phyloP scores from a whole-genome alignment of 495 filamentous ascomycete genomes.

The Cladorrhinum samala region DNA sequence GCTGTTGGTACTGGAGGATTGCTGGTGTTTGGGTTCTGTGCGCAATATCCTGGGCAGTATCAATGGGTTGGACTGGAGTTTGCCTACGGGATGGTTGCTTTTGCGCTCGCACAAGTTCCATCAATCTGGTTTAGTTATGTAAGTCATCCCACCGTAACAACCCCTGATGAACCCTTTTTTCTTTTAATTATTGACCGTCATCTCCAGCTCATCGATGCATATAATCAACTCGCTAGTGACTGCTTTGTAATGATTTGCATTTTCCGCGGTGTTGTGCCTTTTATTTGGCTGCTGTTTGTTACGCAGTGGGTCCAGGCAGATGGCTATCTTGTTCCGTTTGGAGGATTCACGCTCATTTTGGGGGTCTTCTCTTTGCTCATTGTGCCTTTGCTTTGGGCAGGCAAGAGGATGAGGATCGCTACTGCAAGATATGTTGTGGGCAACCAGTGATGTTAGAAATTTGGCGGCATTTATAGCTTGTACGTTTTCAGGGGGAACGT shows the following conservation, averaged over 20 bases:
- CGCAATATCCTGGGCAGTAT: slow-evolving; percentile 12
- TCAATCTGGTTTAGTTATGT: slow-evolving; percentile 29
- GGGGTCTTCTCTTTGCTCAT: slow-evolving; percentile 21
- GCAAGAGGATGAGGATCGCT: slow-evolving; percentile 28
- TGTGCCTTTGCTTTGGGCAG: slow-evolving; percentile 20
- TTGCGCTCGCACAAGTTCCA: slow-evolving; percentile 27
- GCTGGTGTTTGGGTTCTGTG: slow-evolving; percentile 29
- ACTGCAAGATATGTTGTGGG: slow-evolving; percentile 23
- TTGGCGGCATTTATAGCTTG: no score
- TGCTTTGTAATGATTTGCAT: slow-evolving; percentile 31
- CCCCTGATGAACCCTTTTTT: not conserved
- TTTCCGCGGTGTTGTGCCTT: slow-evolving; percentile 24
- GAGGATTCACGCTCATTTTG: slow-evolving; percentile 22
- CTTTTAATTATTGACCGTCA: no score
- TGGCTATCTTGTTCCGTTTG: slow-evolving; percentile 25
- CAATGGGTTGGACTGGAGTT: slow-evolving; percentile 28
- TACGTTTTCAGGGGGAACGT: not conserved
- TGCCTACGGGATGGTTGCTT: slow-evolving; percentile 26
- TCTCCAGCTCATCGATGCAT: slow-evolving; percentile 30
- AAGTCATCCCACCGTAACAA: slow-evolving; percentile 6
- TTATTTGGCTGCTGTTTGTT: slow-evolving; percentile 26
- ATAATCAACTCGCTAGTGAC: slow-evolving; percentile 27
- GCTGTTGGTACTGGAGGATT: slow-evolving; percentile 22
- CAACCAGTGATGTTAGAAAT: slow-evolving; percentile 26
- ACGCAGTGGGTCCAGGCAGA: slow-evolving; percentile 20